Percentiles rank a stretch among this genome's conserved stretches.
Evolutionary conservation across 2,329 filamentous ascomycete genomes (phyloP).

Genomic region (Aspergillus costaricaensis): DNA sequence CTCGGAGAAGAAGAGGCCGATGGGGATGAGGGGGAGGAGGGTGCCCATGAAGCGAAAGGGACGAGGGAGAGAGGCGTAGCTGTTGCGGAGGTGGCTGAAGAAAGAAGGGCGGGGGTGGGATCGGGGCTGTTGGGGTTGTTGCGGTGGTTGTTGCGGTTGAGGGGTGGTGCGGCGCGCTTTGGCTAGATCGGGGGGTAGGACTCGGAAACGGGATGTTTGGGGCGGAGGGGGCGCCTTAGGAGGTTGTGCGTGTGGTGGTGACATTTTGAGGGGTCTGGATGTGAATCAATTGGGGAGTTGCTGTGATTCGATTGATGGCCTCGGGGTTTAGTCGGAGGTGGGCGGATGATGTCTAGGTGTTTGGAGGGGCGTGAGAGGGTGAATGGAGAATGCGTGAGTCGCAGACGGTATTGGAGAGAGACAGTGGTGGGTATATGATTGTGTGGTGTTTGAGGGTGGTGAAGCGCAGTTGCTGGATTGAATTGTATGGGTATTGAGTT

Average conservation of each 20-base stretch:
- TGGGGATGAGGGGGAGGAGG: slow-evolving; percentile 39
- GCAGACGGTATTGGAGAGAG: not conserved
- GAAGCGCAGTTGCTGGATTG: not conserved
- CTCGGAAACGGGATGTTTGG: slow-evolving; percentile 17
- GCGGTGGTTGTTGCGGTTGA: not conserved
- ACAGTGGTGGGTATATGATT: not conserved
- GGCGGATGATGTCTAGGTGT: not conserved
- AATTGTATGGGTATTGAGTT: not conserved
- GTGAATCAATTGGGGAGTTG: not conserved
- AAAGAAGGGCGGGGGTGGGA: slow-evolving; percentile 20
- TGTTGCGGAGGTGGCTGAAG: slow-evolving; percentile 29
- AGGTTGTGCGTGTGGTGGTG: not conserved
- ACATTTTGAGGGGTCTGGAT: slow-evolving; percentile 6
- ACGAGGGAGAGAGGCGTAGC: slow-evolving; percentile 31
- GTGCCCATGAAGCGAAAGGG: slow-evolving; percentile 31
- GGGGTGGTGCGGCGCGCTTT: slow-evolving; percentile 16
- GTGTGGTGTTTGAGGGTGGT: not conserved
- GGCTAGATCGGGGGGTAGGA: slow-evolving; percentile 23
- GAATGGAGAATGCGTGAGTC: not conserved
- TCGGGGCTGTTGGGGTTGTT: slow-evolving; percentile 13
- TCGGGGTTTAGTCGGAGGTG: not conserved
- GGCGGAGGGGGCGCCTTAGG: slow-evolving; percentile 10
- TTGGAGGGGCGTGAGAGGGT: not conserved
- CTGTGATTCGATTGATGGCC: not conserved
- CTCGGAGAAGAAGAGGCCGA: slow-evolving; percentile 43